phyloP scores from a whole-genome alignment of 805 yeast genomes.

The Hanseniaspora occidentalis region DNA sequence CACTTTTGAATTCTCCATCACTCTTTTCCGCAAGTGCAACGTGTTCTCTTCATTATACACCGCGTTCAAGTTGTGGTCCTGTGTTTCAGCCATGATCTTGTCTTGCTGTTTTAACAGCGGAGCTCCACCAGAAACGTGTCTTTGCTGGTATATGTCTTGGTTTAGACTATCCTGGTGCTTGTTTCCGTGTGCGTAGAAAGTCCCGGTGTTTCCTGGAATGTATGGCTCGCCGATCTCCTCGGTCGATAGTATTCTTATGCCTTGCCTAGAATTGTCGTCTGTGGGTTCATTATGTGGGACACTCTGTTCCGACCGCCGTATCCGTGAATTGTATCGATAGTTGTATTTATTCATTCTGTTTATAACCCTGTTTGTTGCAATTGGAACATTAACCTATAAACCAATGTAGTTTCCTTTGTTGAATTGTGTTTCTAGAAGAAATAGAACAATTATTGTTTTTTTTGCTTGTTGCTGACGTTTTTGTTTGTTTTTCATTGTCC shows the following conservation, averaged over 20 bases:
- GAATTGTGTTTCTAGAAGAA: too few relatives aligned
- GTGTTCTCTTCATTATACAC: neutral
- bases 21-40: neutral
- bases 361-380: too few relatives aligned
- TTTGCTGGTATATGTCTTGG: too few relatives aligned
- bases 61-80: neutral
- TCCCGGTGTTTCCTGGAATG: neutral
- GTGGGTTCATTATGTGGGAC: neutral
- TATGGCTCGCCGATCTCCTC: conserved; percentile 4
- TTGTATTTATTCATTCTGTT: too few relatives aligned
- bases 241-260: neutral
- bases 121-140: neutral
- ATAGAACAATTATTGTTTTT: neutral
- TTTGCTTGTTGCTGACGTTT: too few relatives aligned
- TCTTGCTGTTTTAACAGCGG: too few relatives aligned
- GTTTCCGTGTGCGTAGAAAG: too few relatives aligned
- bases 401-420: too few relatives aligned
- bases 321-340: too few relatives aligned
- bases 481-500: too few relatives aligned
- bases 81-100: neutral
- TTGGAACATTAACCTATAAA: too few relatives aligned
- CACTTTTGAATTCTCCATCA: conserved; percentile 1
- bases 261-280: neutral
- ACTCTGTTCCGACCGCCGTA: neutral
- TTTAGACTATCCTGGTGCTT: too few relatives aligned